These are phyloP conservation scores for Dipodascus albidus DNA, from an alignment of 805 yeast genomes.

Conservation along the genomic window DNA sequence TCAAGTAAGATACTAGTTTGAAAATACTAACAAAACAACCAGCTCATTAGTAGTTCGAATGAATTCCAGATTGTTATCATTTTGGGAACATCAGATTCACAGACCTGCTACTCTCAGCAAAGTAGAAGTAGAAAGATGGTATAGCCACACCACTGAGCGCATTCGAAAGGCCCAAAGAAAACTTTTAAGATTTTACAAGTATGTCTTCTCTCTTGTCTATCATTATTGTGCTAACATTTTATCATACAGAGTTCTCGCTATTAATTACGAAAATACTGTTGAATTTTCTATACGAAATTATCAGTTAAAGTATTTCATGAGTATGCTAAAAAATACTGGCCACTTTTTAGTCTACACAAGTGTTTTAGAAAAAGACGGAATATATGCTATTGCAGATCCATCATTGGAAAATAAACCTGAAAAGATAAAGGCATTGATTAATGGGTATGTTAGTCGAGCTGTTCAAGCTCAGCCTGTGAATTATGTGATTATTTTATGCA, in stretches of 20 bases:
- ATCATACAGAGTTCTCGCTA: constrained; percentile 35
- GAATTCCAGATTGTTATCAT: constrained; percentile 54
- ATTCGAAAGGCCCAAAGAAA: constrained; percentile 56
- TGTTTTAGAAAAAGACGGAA: constrained; percentile 58
- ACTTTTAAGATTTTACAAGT: constrained; percentile 60
- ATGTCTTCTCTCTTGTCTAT: background rate
- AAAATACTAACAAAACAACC: background rate
- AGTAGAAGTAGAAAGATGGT: constrained; percentile 41
- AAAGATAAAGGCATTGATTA: constrained; percentile 20
- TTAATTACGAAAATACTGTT: constrained; percentile 63
- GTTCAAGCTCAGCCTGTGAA: constrained; percentile 33
- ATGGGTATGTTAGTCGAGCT: constrained; percentile 23
- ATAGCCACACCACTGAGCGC: constrained; percentile 27
- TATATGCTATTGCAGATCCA: constrained; percentile 68
- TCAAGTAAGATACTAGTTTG: background rate
- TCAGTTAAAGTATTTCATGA: constrained; percentile 38
- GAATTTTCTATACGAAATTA: constrained; percentile 26
- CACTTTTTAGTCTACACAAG: constrained; percentile 74
- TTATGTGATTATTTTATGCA: constrained; percentile 62
- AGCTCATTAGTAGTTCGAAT: constrained; percentile 53
- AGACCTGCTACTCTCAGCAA: constrained; percentile 40
- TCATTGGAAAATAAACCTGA: constrained; percentile 33
- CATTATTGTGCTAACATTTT: background rate
- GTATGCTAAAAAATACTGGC: constrained; percentile 46
- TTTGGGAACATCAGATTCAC: constrained; percentile 58